A percentile compares a stretch with the other conserved stretches of the same genome.
phyloP scores from a whole-genome alignment of 2,329 filamentous ascomycete genomes.

The Colletotrichum sp. region DNA sequence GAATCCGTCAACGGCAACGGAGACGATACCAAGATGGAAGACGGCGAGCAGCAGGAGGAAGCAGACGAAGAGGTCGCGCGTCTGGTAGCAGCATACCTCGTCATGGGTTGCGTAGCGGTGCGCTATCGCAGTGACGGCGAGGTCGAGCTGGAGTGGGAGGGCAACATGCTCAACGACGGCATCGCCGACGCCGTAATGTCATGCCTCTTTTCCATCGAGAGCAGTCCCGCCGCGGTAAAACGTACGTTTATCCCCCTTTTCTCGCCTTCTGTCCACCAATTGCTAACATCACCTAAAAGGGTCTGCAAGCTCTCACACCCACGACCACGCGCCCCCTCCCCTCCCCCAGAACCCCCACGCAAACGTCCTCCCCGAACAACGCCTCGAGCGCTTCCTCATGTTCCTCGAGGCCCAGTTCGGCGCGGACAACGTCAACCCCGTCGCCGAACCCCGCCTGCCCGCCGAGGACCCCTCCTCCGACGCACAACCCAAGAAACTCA shows the following conservation, averaged over 20 bases:
- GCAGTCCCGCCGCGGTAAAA: constrained; percentile 92
- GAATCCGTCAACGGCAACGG: constrained; percentile 40
- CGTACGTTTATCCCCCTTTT: constrained; percentile 66
- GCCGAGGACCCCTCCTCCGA: constrained; percentile 16
- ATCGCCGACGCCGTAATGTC: constrained; percentile 98
- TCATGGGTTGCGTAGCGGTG: constrained; percentile 94
- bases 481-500: constrained; percentile 33
- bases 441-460: constrained; percentile 67
- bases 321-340: constrained; percentile 28
- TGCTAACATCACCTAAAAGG: constrained; percentile 45
- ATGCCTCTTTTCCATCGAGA: constrained; percentile 89
- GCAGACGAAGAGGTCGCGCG: constrained; percentile 69
- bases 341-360: constrained; percentile 73
- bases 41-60: constrained; percentile 48
- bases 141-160: constrained; percentile 95
- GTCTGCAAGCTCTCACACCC: constrained; percentile 61
- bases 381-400: constrained; percentile 86
- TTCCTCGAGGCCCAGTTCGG: constrained; percentile 98
- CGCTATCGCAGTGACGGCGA: constrained; percentile 78
- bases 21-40: constrained; percentile 40
- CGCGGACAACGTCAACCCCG: constrained; percentile 77
- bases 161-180: constrained; percentile 95
- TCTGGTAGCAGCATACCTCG: constrained; percentile 62
- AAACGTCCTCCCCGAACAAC: constrained; percentile 73
- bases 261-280: constrained; percentile 26